Conservation (phyloP, 768 basidiomycete genomes). For the Artomyces pyxidatus region DNA sequence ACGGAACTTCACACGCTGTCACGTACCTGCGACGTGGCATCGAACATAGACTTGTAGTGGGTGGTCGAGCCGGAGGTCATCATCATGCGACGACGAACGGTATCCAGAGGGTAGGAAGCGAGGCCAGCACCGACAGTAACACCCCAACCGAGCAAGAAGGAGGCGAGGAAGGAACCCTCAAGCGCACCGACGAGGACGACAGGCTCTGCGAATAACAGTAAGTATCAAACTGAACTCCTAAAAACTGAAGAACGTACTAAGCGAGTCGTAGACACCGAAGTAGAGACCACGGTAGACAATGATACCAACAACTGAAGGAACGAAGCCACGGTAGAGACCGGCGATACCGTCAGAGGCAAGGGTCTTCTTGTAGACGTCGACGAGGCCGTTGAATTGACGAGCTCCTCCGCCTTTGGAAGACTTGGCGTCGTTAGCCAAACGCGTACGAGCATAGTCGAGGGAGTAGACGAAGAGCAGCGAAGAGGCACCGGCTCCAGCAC, state of each 20-base stretch:
- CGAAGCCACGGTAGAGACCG: constrained; percentile 99
- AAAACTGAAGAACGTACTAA: constrained; percentile 57
- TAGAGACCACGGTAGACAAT: constrained; percentile 99
- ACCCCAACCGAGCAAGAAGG: constrained; percentile 97
- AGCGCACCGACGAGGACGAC: constrained; percentile 95
- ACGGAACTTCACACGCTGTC: no score
- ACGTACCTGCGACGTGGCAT: constrained; percentile 69
- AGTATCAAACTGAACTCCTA: background rate
- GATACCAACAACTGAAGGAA: constrained; percentile 98
- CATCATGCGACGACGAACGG: constrained; percentile 99
- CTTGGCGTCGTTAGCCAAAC: constrained; percentile 97
- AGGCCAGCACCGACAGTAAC: constrained; percentile 99
- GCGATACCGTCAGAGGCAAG: constrained; percentile 95
- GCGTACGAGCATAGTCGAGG: constrained; percentile 98
- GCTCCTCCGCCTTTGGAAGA: constrained; percentile 86
- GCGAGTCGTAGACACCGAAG: constrained; percentile 94
- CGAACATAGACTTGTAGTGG: constrained; percentile 99
- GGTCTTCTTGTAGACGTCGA: constrained; percentile 97
- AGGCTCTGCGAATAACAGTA: constrained; percentile 54
- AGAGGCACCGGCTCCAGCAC: constrained; percentile 98
- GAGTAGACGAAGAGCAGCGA: constrained; percentile 99
- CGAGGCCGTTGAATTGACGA: constrained; percentile 97
- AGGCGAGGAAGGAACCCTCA: constrained; percentile 94
- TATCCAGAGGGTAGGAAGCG: constrained; percentile 92
- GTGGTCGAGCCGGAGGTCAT: constrained; percentile 95